Base-by-base conservation (phyloP, 2,329 filamentous ascomycete genomes). In the Cryphonectria carpinicola region DNA sequence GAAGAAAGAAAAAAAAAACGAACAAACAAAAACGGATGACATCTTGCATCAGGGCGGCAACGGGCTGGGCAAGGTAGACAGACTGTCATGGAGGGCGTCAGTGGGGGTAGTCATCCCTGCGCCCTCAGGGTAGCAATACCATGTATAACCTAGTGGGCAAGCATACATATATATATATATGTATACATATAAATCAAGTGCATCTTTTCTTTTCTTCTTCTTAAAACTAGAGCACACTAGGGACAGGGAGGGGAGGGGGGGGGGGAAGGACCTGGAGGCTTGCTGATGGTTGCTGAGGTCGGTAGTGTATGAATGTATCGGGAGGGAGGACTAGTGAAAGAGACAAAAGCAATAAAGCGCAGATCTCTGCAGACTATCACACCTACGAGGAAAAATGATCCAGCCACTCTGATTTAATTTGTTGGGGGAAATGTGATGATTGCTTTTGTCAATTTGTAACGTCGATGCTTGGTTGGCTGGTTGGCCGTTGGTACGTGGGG, bases 101-200 rank as follows among this genome's bases (percentile, higher is more conserved):
- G 63, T 28, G 63, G 67, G 67, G 67, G 64, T 67, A 67, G 70
- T 52, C 46, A 70, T 70, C 63, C 67, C 46, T 71, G 70, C 70
- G 65, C 64, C 70, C 69, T 66, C 52, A 60, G 56, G 64, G 68
- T 70, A 70, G 69, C 58, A 65, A 71, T 71, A 71, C 70, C 67
- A 56, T 71, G 70, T 71, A 71, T 67, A 71, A 71, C 68, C 68
- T 71, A 71, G 70, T 52, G 69, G 67, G 67, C 66, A 65, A 65
- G 65, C 65, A 67, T 70, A 3, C 32, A 32, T 32, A 32, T 32
- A 32, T 32, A 32, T 32, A 32, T 32, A 32, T 4, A 32, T 28
- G 2, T 28, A 28, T 28, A 28, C 32, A 70, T 67, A 65, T 70
- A 63, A 64, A 70, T 60, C 64, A 68, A 71, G 43, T 52, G 64